phyloP scores from a whole-genome alignment of 140 eudicot species.

The Ambrosia hybrid region DNA sequence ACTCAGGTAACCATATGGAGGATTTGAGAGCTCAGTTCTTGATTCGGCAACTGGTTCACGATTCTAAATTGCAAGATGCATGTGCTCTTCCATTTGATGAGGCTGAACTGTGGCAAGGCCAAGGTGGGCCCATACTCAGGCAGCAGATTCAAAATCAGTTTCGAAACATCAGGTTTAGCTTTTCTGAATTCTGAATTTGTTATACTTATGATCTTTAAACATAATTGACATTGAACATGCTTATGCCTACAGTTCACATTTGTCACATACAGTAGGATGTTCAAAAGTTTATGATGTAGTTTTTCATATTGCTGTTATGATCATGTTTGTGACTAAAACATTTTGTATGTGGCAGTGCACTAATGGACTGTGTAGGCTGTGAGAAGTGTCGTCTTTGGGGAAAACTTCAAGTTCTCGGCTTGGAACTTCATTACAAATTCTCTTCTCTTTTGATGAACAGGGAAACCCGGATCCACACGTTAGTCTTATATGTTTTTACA shows the following conservation, averaged over 20 bases:
- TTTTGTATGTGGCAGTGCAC: slow-evolving; percentile 53
- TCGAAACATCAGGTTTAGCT: slow-evolving; percentile 70
- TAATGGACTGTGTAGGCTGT: slow-evolving; percentile 96
- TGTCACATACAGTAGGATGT: too few relatives aligned
- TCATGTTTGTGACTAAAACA: not conserved
- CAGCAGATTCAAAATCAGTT: slow-evolving; percentile 82
- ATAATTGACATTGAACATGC: not conserved
- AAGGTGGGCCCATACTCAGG: slow-evolving; percentile 82
- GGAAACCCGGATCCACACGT: slow-evolving; percentile 51
- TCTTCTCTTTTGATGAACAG: slow-evolving; percentile 61
- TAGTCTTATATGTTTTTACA: slow-evolving; percentile 29
- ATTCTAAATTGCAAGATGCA: slow-evolving; percentile 74
- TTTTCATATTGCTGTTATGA: not conserved
- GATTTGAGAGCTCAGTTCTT: slow-evolving; percentile 74
- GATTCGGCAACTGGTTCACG: slow-evolving; percentile 56
- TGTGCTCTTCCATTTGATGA: slow-evolving; percentile 96
- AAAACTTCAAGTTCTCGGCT: slow-evolving; percentile 88
- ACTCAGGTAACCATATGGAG: slow-evolving; percentile 62
- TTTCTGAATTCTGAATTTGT: not conserved
- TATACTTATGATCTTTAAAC: not conserved
- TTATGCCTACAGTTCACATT: not conserved
- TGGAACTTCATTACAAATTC: slow-evolving; percentile 81
- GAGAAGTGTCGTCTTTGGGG: slow-evolving; percentile 99
- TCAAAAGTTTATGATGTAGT: not conserved
- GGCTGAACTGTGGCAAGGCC: slow-evolving; percentile 92